Evolutionary conservation across 1,284 basidiomycete genomes (phyloP), one percentile per base, ranked within the genome.

Genomic region (Ustilago vetiveriae): DNA sequence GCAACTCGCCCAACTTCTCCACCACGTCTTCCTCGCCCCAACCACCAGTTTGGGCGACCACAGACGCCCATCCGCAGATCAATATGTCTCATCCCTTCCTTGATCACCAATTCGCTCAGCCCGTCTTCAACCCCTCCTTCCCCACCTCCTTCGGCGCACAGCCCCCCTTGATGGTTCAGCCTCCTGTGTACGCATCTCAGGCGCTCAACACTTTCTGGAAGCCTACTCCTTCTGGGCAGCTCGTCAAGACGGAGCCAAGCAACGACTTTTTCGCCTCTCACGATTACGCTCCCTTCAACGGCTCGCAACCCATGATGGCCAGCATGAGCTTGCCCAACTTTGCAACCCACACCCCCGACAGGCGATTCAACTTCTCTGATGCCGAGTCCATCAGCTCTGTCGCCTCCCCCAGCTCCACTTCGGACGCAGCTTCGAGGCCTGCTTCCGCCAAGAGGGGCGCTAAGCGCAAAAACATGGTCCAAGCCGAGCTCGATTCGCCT

Each of bases 291-390:
- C 17, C 51, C 7, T 58, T 47, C 36, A 41, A 41, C 33, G 40
- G 16, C 33, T 62, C 58, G 3, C 65, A 60, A 27, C 49, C 58
- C 42, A 63, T 68, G 65, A 33, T 62, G 10, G 32, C 54, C 8
- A 58, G 46, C 43, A 63, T 68, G 50, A 68, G 65, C 23, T 42
- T 68, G 24, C 65, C 65, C 21, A 62, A 39, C 19, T 68, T 50
- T 38, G 58, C 58, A 1, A 42, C 48, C 22, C 52, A 56, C 42
- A 38, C 53, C 11, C 36, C 45, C 11, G 65, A 68, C 35, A 55
- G 53, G 41, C 48, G 53, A 6, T 57, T 68, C 48, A 57, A 44
- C 27, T 49, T 59, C 30, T 58, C 59, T 9, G 67, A 70, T 30
- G 57, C 57, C 14, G 62, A 65, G 33, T 65, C 62, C 21, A 29